Evolutionary conservation across 2,329 filamentous ascomycete genomes (phyloP).

Genomic region (Thermothelomyces thermophilus): DNA sequence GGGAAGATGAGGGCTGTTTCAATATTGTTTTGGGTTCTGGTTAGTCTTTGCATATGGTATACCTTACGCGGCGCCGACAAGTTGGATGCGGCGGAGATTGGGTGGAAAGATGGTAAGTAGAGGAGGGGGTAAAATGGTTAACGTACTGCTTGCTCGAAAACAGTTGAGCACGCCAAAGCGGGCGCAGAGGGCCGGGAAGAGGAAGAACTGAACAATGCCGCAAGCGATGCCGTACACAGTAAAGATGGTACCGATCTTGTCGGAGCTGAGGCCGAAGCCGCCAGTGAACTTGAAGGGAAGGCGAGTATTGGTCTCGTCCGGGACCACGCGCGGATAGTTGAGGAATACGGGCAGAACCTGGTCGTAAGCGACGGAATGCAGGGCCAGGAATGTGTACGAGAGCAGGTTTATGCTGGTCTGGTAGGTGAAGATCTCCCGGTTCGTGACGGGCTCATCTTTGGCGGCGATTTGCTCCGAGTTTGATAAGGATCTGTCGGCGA

Average conservation of each 20-base stretch:
- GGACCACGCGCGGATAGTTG: slow-evolving; percentile 59
- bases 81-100: too few species aligned
- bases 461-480: slow-evolving; percentile 27
- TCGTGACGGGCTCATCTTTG: slow-evolving; percentile 15
- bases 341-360: slow-evolving; percentile 85
- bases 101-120: background rate
- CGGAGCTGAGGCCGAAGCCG: slow-evolving; percentile 68
- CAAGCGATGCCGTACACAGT: slow-evolving; percentile 74
- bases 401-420: slow-evolving; percentile 43
- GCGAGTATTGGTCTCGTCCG: slow-evolving; percentile 48
- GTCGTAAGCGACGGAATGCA: slow-evolving; percentile 80
- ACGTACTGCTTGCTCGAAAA: slow-evolving; percentile 55
- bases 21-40: background rate
- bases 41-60: too few species aligned
- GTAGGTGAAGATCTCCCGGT: slow-evolving; percentile 27
- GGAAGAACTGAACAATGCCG: slow-evolving; percentile 75
- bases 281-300: slow-evolving; percentile 77
- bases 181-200: slow-evolving; percentile 72
- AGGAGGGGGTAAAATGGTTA: too few species aligned
- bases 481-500: slow-evolving; percentile 32
- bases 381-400: slow-evolving; percentile 71
- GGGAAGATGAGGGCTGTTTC: slow-evolving; percentile 58
- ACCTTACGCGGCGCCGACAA: too few species aligned
- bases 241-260: slow-evolving; percentile 77
- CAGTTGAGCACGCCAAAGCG: slow-evolving; percentile 68